Base-by-base conservation (phyloP, 2,329 filamentous ascomycete species). In the Fonsecaea multimorphosa region DNA sequence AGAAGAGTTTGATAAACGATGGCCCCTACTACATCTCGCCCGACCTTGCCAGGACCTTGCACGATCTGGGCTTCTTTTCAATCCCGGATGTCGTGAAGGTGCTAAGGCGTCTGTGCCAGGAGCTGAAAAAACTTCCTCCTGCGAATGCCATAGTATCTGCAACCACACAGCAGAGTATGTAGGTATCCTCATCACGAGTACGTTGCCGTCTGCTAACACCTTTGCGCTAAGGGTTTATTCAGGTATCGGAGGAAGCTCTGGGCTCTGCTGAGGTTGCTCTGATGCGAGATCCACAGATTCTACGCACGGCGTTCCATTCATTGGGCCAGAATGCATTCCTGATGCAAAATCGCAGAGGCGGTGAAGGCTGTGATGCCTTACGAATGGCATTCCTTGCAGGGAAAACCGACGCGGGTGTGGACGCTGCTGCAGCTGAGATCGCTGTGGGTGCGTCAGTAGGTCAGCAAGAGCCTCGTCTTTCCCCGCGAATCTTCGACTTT, bases 371-470 rank as follows among this genome's bases (percentile, higher is more conserved):
- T 7, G 51, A 58, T 14, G 60, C 61, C 16, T 58, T 71, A n/a
- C 51, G 58, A 12, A 36, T 60, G 27, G 53, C 63, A 6, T 60
- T 63, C 31, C 36, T 61, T 6, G 61, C 63, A 19, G 62, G 67
- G 46, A 64, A 69, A 9, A 32, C 34, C 22, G 66, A 67, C 3
- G 68, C 68, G 11, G 64, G 38, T 5, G 54, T 70, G n/a, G 62
- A 66, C 8, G 36, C 61, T 12, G 66, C 62, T 1, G 40, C 63
- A 4, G 58, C 63, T n/a, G 62, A 69, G 34, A 44, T 61, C 8
- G 31, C 65, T 32, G 36, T 53, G 7, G 46, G 46, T 16, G n/a
- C 16, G 5, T 27, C 54, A 5, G 8, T 24, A 34, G 32, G n/a
- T 32, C 58, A 12, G 19, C 16, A 19, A 7, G 36, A 19, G 38